Evolutionary conservation across 108 stramenopile genomes (phyloP).

Genomic region (Skeletonema potamos): DNA sequence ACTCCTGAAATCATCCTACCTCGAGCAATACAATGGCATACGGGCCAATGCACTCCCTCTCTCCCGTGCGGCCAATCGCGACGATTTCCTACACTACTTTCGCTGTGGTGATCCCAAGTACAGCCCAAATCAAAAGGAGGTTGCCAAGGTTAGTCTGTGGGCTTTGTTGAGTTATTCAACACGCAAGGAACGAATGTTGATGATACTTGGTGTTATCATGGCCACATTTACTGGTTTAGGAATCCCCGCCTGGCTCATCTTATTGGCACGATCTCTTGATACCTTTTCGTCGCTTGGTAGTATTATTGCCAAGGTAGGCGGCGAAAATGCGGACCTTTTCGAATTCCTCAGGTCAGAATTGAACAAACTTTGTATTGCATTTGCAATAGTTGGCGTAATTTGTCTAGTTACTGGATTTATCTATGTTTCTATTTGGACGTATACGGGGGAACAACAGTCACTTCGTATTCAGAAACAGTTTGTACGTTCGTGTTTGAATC

Average conservation of each 20-base stretch:
- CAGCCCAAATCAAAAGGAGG: constrained; percentile 5
- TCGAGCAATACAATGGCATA: constrained; percentile 14
- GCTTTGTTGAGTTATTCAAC: constrained; percentile 27
- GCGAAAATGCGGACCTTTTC: constrained; percentile 2
- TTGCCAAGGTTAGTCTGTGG: constrained; percentile 25
- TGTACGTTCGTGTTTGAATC: constrained; percentile 34
- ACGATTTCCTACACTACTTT: constrained; percentile 29
- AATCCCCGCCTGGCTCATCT: constrained; percentile 44
- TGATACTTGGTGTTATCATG: constrained; percentile 27
- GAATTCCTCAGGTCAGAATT: constrained; percentile 19
- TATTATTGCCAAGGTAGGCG: constrained; percentile 11
- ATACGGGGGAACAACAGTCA: constrained; percentile 42
- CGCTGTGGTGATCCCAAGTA: constrained; percentile 23
- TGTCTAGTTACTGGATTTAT: constrained; percentile 27
- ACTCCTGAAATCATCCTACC: constrained; percentile 10
- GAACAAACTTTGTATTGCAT: constrained; percentile 29
- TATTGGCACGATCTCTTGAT: constrained; percentile 40
- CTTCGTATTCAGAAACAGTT: constrained; percentile 41
- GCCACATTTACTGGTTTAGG: constrained; percentile 43
- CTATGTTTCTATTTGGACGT: constrained; percentile 47
- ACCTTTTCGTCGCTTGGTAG: constrained; percentile 34
- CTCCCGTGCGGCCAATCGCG: constrained; percentile 11
- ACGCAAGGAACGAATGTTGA: constrained; percentile 13
- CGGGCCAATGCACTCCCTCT: constrained; percentile 32
- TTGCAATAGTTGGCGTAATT: constrained; percentile 27